A percentile compares a stretch with the other conserved stretches of the same genome.
Evolutionary conservation across 768 basidiomycete genomes (phyloP).

Genomic region (Leucosporidium creatinivorum): DNA sequence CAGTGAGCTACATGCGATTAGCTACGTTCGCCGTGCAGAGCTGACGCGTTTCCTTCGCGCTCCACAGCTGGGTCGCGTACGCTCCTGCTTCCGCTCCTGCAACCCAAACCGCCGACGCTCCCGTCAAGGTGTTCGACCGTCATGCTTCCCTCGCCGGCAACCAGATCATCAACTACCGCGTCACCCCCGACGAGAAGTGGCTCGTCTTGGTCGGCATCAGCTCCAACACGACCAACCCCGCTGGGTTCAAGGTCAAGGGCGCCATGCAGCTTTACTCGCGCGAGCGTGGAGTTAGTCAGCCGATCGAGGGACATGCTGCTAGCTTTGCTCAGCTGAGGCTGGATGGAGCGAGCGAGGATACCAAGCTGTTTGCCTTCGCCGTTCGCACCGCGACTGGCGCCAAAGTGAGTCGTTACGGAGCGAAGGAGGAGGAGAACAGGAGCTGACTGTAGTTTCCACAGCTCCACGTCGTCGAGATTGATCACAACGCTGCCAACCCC

Average conservation of each 20-base stretch:
- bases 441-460: constrained; percentile 39
- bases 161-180: constrained; percentile 98
- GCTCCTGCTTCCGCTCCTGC: constrained; percentile 18
- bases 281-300: constrained; percentile 88
- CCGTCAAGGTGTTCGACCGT: constrained; percentile 91
- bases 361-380: constrained; percentile 90
- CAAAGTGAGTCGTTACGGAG: constrained; percentile 56
- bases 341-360: constrained; percentile 74
- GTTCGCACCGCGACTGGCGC: constrained; percentile 95
- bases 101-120: constrained; percentile 53
- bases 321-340: constrained; percentile 86
- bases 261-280: constrained; percentile 93
- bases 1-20: constrained; percentile 45
- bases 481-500: constrained; percentile 84
- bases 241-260: constrained; percentile 97
- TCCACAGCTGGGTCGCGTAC: constrained; percentile 39
- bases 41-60: constrained; percentile 16
- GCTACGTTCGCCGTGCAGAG: constrained; percentile 37
- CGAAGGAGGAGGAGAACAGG: neutral
- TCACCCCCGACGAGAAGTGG: constrained; percentile 91
- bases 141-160: constrained; percentile 87
- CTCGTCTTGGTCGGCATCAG: constrained; percentile 92
- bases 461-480: constrained; percentile 98
- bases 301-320: constrained; percentile 97
- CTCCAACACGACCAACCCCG: constrained; percentile 82